phyloP scores from a whole-genome alignment of 1,139 yeast species.

The Hanseniaspora gamundiae region DNA sequence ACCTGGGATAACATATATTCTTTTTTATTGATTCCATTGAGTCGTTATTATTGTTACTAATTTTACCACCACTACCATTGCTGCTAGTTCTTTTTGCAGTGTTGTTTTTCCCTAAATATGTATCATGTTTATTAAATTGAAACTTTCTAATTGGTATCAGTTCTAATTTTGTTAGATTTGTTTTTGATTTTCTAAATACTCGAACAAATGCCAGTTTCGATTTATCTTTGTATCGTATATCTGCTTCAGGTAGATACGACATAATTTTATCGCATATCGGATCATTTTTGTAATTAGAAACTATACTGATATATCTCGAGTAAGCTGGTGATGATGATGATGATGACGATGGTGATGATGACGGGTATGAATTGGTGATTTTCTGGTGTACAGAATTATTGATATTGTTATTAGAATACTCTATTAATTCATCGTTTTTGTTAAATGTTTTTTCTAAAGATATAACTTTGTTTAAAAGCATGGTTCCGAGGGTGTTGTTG shows the following conservation, averaged over 20 bases:
- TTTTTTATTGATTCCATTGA: conserved; percentile 1
- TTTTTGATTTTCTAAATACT: neutral
- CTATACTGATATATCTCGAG: neutral
- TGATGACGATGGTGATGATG: neutral
- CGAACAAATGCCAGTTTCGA: conserved; percentile 1
- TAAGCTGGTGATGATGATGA: neutral
- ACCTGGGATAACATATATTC: conserved; percentile 1
- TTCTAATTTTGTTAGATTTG: neutral
- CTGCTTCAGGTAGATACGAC: neutral
- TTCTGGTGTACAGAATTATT: no score
- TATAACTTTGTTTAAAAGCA: neutral
- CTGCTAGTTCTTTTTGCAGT: no score
- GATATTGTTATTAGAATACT: no score
- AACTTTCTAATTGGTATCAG: neutral
- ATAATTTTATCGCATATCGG: neutral
- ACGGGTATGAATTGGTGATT: neutral
- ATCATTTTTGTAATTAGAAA: neutral
- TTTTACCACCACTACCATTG: no score
- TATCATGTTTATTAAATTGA: no score
- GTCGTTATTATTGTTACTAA: neutral
- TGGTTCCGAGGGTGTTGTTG: neutral
- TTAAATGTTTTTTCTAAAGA: neutral
- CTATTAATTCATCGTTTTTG: neutral
- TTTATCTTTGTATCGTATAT: neutral
- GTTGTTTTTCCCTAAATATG: no score